Conservation (phyloP, 345 rosid species). For the Lenwebbia sp. region DNA sequence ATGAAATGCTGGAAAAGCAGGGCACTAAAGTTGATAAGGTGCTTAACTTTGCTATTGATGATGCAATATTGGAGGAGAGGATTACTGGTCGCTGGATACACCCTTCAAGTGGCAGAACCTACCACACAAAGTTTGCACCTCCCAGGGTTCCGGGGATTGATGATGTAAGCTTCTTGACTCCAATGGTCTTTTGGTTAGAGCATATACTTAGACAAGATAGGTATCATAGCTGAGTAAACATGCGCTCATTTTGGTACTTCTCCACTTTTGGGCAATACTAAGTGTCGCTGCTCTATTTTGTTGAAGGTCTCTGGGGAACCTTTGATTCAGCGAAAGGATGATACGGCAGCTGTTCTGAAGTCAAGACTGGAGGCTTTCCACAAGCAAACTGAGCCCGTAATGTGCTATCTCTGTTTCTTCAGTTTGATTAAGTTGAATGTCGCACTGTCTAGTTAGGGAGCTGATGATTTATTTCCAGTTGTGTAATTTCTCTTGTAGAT, state of each 20-base stretch:
- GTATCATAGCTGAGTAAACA: neutral
- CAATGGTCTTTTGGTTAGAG: neutral
- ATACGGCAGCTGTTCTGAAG: slow-evolving; percentile 82
- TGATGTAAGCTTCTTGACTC: slow-evolving; percentile 54
- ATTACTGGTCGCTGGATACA: slow-evolving; percentile 99
- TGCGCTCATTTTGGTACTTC: neutral
- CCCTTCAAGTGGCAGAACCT: slow-evolving; percentile 92
- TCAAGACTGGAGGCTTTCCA: slow-evolving; percentile 93
- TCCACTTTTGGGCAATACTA: neutral
- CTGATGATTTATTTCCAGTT: neutral
- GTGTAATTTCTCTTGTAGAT: neutral
- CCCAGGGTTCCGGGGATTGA: slow-evolving; percentile 78
- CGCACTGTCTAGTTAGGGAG: neutral
- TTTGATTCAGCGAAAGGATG: slow-evolving; percentile 93
- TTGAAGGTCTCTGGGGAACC: slow-evolving; percentile 84
- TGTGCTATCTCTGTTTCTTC: neutral
- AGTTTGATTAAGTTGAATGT: neutral
- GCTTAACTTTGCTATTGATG: slow-evolving; percentile 88
- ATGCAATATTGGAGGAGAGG: slow-evolving; percentile 90
- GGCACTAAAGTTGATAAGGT: slow-evolving; percentile 79
- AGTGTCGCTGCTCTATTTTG: neutral
- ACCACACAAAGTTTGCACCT: slow-evolving; percentile 88
- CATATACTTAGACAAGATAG: neutral
- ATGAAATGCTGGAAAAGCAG: slow-evolving; percentile 85
- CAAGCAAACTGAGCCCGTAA: slow-evolving; percentile 89